Percentiles rank a stretch among this genome's conserved stretches.
Evolutionary conservation across 2,329 filamentous ascomycete species (phyloP).

Genomic region (Rosellinia necatrix): DNA sequence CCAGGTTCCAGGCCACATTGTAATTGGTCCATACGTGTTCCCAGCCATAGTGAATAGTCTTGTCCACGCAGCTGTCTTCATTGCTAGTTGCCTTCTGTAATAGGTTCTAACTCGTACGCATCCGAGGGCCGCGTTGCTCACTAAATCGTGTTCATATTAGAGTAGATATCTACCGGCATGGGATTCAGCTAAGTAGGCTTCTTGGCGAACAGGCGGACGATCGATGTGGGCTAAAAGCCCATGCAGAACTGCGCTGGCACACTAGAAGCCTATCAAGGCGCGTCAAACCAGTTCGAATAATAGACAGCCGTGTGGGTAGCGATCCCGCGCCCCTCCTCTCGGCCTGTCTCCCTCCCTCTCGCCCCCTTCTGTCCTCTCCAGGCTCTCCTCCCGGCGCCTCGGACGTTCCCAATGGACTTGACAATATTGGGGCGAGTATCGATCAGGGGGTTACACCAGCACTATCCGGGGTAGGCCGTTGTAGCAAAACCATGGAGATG

Average conservation of each 20-base stretch:
- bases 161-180: background rate
- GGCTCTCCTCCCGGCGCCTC: too few relatives aligned
- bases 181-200: background rate
- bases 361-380: background rate
- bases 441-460: background rate
- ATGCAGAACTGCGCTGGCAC: slow-evolving; percentile 23
- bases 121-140: background rate
- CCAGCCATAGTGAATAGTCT: too few relatives aligned
- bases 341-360: background rate
- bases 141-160: background rate
- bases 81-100: background rate
- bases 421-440: too few relatives aligned
- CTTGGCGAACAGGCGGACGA: background rate
- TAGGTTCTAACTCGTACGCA: background rate
- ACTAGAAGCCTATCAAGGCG: slow-evolving; percentile 15
- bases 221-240: slow-evolving; percentile 3
- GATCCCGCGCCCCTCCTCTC: background rate
- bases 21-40: too few relatives aligned
- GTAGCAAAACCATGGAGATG: background rate
- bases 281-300: background rate
- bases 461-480: background rate
- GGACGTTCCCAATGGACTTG: too few relatives aligned
- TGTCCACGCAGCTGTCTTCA: background rate
- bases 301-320: too few relatives aligned
- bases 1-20: too few relatives aligned